Conservation (phyloP, 1,139 yeast genomes). For the Debaryomyces robertsiae region DNA sequence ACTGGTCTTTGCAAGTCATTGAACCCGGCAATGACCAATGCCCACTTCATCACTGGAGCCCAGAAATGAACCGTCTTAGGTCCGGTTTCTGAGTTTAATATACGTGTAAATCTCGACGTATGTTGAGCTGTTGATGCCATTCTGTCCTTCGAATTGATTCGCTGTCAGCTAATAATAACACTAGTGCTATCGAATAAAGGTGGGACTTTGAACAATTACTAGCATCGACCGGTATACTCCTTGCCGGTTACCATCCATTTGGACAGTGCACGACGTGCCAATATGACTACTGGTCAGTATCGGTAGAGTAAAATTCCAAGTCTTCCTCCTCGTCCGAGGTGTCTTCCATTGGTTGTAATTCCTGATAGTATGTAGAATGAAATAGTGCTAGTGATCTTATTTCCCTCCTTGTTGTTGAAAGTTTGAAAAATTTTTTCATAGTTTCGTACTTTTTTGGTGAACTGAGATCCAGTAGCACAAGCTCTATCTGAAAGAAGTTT, state of each 20-base stretch:
- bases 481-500: constrained; percentile 4
- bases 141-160: constrained; percentile 9
- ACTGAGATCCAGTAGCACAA: constrained; percentile 4
- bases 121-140: constrained; percentile 50
- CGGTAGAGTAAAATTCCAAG: constrained; percentile 6
- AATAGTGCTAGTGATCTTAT: constrained; percentile 4
- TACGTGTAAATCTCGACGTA: constrained; percentile 67
- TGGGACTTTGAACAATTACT: neutral
- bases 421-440: constrained; percentile 3
- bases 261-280: neutral
- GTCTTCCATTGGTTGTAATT: neutral
- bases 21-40: constrained; percentile 86
- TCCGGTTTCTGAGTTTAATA: constrained; percentile 85
- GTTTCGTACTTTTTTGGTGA: constrained; percentile 1
- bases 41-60: constrained; percentile 78
- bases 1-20: constrained; percentile 88
- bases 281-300: neutral
- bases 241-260: neutral
- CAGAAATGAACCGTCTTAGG: constrained; percentile 96
- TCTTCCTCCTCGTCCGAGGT: constrained; percentile 1
- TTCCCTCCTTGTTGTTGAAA: constrained; percentile 4
- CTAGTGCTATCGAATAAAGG: neutral
- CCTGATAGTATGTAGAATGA: constrained; percentile 5
- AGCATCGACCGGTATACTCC: constrained; percentile 1
- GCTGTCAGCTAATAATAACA: too few species aligned